phyloP scores from a whole-genome alignment of 23 red algal species.

The Gracilaria vermiculophylla region DNA sequence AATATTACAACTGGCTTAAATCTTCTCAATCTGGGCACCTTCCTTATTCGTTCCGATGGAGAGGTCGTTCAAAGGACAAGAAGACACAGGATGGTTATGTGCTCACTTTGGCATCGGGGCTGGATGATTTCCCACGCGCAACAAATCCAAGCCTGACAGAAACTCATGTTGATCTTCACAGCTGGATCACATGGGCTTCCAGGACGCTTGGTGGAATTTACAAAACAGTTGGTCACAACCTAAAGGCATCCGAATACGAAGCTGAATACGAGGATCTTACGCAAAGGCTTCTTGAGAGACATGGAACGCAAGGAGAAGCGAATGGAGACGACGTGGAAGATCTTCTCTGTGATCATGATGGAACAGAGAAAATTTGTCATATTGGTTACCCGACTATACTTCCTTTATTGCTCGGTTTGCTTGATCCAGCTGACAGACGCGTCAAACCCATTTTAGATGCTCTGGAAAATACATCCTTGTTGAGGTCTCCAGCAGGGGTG shows the following conservation, averaged over 20 bases:
- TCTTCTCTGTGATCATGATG: slow-evolving; percentile 86
- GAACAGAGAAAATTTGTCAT: slow-evolving; percentile 66
- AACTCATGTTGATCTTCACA: slow-evolving; percentile 84
- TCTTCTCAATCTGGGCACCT: slow-evolving; percentile 41
- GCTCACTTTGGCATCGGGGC: slow-evolving; percentile 89
- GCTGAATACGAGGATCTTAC: slow-evolving; percentile 12
- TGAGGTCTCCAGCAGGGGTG: slow-evolving; percentile 59
- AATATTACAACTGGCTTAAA: slow-evolving; percentile 62
- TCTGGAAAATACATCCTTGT: slow-evolving; percentile 41
- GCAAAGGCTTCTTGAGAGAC: slow-evolving; percentile 20
- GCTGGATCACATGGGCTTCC: slow-evolving; percentile 86
- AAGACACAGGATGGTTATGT: slow-evolving; percentile 68
- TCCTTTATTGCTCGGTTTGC: slow-evolving; percentile 75
- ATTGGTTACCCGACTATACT: slow-evolving; percentile 86
- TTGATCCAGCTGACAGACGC: slow-evolving; percentile 55
- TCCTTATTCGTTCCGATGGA: slow-evolving; percentile 65
- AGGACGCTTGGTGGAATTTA: slow-evolving; percentile 37
- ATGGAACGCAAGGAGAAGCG: background rate
- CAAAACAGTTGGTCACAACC: background rate
- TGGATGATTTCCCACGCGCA: slow-evolving; percentile 95
- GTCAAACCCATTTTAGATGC: slow-evolving; percentile 69
- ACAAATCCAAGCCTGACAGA: slow-evolving; percentile 36
- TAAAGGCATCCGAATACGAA: slow-evolving; percentile 2
- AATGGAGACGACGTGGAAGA: background rate
- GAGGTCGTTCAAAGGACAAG: slow-evolving; percentile 50